Base-by-base conservation (phyloP, 768 basidiomycete genomes). In the Strobilomyces echinocephalus region DNA sequence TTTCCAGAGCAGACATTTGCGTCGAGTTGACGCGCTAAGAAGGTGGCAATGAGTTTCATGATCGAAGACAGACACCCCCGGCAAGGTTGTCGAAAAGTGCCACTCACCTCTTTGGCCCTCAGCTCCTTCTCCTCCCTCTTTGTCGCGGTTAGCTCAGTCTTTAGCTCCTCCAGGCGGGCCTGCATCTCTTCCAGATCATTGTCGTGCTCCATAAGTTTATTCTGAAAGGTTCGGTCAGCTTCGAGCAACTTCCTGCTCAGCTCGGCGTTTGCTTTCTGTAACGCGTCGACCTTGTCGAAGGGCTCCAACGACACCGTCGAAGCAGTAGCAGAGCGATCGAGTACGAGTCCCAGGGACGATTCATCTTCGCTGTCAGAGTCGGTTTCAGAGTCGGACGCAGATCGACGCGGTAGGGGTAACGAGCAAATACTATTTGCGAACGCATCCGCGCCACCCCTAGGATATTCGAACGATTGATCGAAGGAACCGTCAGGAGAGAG, bases 91-190 rank as follows among this genome's bases (percentile, higher is more conserved):
- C 8, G 38, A 52, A 39, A 20, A 53, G 40, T 3, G 4, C 42
- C 60, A n/a, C 54, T 10, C 54, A 91, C 91, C 76, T 97, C 95
- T 69, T 94, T 95, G 12, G 80, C 76, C 42, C 90, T 77, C 59
- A 95, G 70, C 63, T 97, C 95, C 72, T 97, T 97, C 70, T 97
- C 94, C 62, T 97, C 93, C 38, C 90, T 80, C 68, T 91, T 89
- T 5, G 88, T 85, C 7, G 86, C 79, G 14, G 76, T 84, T 8
- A 97, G 74, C 68, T 97, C 95, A 12, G 75, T 80, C 57, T 79
- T 74, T 55, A 87, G 69, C 65, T 97, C 91, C 53, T 97, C 94
- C 53, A 95, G 66, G 30, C 80, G 76, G 4, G 70, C 72, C 62
- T 95, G 85, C 70, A 90, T 79, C 54, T 92, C 88, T 60, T 90